These are phyloP conservation scores for Candida tallmaniae DNA, from an alignment of 805 yeast species.

Conservation along the genomic window DNA sequence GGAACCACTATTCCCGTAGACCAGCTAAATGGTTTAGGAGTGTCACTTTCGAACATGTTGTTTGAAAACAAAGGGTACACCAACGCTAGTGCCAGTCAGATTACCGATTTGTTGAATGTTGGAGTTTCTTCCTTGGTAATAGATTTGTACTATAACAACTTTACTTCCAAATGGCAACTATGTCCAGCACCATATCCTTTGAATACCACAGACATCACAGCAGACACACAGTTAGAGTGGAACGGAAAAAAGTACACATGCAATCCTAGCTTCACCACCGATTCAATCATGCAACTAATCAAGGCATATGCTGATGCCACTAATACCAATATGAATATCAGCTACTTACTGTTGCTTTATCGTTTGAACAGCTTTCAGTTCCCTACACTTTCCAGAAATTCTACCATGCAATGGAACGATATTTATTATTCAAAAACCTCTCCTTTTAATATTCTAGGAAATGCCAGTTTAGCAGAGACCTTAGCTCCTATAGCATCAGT, in stretches of 20 bases:
- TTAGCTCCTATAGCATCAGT: conserved; percentile 15
- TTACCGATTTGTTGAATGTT: conserved; percentile 26
- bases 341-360: conserved; percentile 24
- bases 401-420: conserved; percentile 5
- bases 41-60: conserved; percentile 23
- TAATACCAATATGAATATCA: conserved; percentile 31
- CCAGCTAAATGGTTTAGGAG: conserved; percentile 29
- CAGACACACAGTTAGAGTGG: conserved; percentile 20
- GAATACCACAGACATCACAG: conserved; percentile 16
- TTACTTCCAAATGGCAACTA: conserved; percentile 44
- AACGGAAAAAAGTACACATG: conserved; percentile 22
- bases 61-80: conserved; percentile 30
- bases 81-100: conserved; percentile 12
- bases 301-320: conserved; percentile 17
- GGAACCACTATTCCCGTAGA: conserved; percentile 26
- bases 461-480: conserved; percentile 24
- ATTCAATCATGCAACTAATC: conserved; percentile 18
- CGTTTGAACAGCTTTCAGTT: conserved; percentile 7
- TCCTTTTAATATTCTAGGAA: conserved; percentile 17
- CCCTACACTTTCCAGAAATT: conserved; percentile 4
- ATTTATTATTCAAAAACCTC: conserved; percentile 6
- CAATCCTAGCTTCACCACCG: conserved; percentile 23
- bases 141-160: conserved; percentile 55
- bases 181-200: conserved; percentile 45
- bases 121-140: conserved; percentile 47